These are phyloP conservation scores for Fraxinus angustifolia DNA, from an alignment of 305 asterid genomes.

Conservation along the genomic window DNA sequence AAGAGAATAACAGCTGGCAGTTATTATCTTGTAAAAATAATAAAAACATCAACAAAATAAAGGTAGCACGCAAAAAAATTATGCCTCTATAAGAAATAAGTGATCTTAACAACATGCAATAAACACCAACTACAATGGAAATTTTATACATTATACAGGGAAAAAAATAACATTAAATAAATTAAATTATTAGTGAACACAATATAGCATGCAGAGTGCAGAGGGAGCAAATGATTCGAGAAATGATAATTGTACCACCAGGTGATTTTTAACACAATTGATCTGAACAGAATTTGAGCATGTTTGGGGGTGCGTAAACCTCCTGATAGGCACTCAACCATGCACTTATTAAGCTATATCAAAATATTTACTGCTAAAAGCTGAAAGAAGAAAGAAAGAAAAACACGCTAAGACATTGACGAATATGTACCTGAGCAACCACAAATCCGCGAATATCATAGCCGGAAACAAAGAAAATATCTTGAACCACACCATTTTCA, in stretches of 20 bases:
- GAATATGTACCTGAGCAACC: conserved; percentile 76
- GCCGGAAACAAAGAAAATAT: conserved; percentile 76
- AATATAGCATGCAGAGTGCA: neutral
- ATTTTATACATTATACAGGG: neutral
- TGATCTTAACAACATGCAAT: conserved; percentile 5
- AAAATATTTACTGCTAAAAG: conserved; percentile 12
- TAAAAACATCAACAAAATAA: neutral
- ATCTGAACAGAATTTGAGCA: conserved; percentile 6
- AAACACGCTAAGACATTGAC: neutral
- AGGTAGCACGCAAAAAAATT: neutral
- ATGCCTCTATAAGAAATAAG: neutral
- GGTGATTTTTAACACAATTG: conserved; percentile 9
- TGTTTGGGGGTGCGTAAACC: neutral
- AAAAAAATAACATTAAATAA: neutral
- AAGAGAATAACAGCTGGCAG: neutral
- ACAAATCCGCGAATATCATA: conserved; percentile 87
- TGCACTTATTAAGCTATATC: conserved; percentile 5
- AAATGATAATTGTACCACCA: neutral
- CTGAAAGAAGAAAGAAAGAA: conserved; percentile 9
- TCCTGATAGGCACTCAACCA: neutral
- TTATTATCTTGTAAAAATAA: neutral
- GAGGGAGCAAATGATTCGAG: conserved; percentile 9
- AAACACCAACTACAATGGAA: conserved; percentile 5
- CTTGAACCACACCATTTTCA: conserved; percentile 62
- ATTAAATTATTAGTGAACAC: neutral